Evolutionary conservation across 192 early-diverging fungal species (phyloP), one percentile per base, ranked within the genome.

Genomic region (Podochytrium sp.): DNA sequence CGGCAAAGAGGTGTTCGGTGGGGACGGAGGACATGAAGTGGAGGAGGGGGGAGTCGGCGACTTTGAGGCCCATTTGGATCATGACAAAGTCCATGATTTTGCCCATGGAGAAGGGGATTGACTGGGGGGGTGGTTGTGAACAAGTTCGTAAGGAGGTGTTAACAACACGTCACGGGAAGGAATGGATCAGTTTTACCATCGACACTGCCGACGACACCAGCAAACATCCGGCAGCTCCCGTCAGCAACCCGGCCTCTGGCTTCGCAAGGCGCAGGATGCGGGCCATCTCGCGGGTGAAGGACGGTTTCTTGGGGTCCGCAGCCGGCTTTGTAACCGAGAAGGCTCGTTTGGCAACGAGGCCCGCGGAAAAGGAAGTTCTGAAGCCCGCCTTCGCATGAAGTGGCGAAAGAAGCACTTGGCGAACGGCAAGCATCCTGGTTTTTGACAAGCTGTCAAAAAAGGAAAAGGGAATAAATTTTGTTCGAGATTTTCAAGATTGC

Each of bases 81-180:
- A 78, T 78, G 12, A 78, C 74, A 37, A 81, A 67, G 58, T 81
- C 80, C 43, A 81, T 78, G 57, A 81, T 73, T 18, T 64, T 68
- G 25, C 80, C 80, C 80, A 81, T 81, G 34, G 62, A 69, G 65
- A 81, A 78, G 6, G 80, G 80, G 16, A 81, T 65, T 20, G 69
- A 59, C 65, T 74, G 23, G n/a, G 14, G 5, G 12, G 6, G 10
- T 18, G 2, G 25, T n/a, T 16, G 35, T 16, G 4, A 73, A 37
- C 23, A 34, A 71, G 14, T 34, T 16, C 29, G 10, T 4, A 2
- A 2, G 16, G 1, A 12, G 12, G 30, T 3, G 7, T 35, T 4
- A 29, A 40, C 37, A 65, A 6, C 38, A 12, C n/a, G 14, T 23
- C 27, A 10, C 56, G n/a, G 30, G 32, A 62, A 12, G 7, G 5